A percentile compares a stretch with the other conserved stretches of the same genome.
Conservation (phyloP, 2,329 filamentous ascomycete genomes). For the Graphilbum ipis-grandicollis region DNA sequence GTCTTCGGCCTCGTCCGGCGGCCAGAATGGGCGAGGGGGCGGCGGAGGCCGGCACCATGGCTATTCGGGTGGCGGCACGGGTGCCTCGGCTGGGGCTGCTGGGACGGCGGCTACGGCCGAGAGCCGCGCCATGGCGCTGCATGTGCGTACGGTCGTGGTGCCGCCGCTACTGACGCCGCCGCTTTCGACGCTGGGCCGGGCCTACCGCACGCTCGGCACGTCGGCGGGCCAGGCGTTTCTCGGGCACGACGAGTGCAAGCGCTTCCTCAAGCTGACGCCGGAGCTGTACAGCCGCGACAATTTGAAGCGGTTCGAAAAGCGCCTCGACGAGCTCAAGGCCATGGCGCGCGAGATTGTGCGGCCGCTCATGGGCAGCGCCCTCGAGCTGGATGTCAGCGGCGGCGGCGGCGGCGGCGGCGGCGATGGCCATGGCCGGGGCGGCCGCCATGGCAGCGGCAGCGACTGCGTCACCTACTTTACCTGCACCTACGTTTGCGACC, state of each 20-base stretch:
- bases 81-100: no score
- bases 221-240: slow-evolving; percentile 48
- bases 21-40: background rate
- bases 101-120: background rate
- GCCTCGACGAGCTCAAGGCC: slow-evolving; percentile 75
- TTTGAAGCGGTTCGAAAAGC: slow-evolving; percentile 65
- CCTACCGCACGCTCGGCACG: slow-evolving; percentile 62
- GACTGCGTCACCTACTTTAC: slow-evolving; percentile 31
- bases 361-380: slow-evolving; percentile 68
- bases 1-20: background rate
- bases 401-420: slow-evolving; percentile 19
- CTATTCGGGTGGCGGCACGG: no score
- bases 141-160: slow-evolving; percentile 13
- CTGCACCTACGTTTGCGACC: slow-evolving; percentile 28
- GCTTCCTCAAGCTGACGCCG: slow-evolving; percentile 68
- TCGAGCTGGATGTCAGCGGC: slow-evolving; percentile 55
- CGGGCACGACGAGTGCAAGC: slow-evolving; percentile 72
- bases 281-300: slow-evolving; percentile 80
- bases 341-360: slow-evolving; percentile 69
- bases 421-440: slow-evolving; percentile 15
- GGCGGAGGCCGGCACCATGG: no score
- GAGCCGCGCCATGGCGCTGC: slow-evolving; percentile 6
- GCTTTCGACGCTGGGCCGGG: slow-evolving; percentile 46
- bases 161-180: slow-evolving; percentile 24
- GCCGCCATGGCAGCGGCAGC: slow-evolving; percentile 19